Evolutionary conservation across 2,329 filamentous ascomycete genomes (phyloP).

Genomic region (Beauveria caledonica): DNA sequence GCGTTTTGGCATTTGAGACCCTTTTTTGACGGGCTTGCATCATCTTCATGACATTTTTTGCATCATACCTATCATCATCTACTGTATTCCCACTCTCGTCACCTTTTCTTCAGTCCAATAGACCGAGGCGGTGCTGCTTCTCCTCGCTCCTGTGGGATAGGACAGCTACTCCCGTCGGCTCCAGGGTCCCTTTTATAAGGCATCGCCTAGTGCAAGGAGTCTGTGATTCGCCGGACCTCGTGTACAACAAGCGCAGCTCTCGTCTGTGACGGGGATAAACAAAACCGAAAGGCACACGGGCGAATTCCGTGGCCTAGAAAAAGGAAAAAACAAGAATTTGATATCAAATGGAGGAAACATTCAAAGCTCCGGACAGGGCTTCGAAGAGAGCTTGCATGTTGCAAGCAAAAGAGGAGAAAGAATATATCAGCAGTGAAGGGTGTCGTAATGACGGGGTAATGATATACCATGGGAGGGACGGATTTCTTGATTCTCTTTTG

Average conservation of each 20-base stretch:
- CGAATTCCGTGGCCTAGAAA: not conserved
- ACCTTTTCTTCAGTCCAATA: not conserved
- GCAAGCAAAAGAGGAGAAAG: not conserved
- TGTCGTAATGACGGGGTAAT: slow-evolving; percentile 12
- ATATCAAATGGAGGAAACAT: not conserved
- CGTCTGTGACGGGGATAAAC: slow-evolving; percentile 5
- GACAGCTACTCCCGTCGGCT: not conserved
- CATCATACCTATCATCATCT: slow-evolving; percentile 6
- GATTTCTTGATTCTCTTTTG: not conserved
- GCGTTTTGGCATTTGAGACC: not conserved
- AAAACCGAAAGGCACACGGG: not conserved
- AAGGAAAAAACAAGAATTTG: not conserved
- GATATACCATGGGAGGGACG: slow-evolving; percentile 12
- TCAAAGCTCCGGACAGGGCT: not conserved
- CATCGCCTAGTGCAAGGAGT: not conserved
- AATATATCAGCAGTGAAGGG: not conserved
- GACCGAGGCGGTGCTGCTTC: not conserved
- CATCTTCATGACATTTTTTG: slow-evolving; percentile 9
- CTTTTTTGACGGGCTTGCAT: not conserved
- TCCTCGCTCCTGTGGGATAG: not conserved
- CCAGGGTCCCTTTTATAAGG: not conserved
- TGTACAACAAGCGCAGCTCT: slow-evolving; percentile 8
- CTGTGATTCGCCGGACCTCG: not conserved
- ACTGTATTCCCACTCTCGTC: slow-evolving; percentile 1
- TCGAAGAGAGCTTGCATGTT: not conserved